Conservation (phyloP, 345 rosid genomes). For the Boechera divaricarpa region DNA sequence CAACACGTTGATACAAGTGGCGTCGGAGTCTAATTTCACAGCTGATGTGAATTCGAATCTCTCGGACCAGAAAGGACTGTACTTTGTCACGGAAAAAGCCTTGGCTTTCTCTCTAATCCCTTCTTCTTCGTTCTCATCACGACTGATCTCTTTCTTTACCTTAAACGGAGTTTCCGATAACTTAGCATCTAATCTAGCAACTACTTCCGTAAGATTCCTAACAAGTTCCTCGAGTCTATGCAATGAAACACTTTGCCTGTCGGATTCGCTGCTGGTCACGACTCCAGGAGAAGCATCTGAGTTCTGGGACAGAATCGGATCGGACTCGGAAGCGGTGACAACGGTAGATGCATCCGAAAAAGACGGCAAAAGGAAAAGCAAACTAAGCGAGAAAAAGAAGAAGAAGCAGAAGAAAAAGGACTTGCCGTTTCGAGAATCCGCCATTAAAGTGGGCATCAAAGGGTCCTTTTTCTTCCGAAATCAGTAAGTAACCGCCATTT, state of each 20-base stretch:
- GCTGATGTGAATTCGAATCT: slow-evolving; percentile 85
- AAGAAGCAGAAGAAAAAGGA: slow-evolving; percentile 44
- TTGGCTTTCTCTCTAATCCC: slow-evolving; percentile 47
- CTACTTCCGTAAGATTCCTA: slow-evolving; percentile 70
- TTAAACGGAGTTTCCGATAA: slow-evolving; percentile 48
- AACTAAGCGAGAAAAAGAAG: slow-evolving; percentile 31
- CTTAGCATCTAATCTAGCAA: slow-evolving; percentile 65
- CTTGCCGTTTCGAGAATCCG: slow-evolving; percentile 62
- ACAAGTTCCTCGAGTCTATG: slow-evolving; percentile 74
- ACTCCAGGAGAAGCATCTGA: slow-evolving; percentile 36
- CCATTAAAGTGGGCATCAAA: slow-evolving; percentile 51
- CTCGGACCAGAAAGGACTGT: slow-evolving; percentile 88
- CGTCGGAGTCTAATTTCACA: slow-evolving; percentile 73
- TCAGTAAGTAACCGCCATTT: slow-evolving; percentile 46
- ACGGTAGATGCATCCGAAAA: slow-evolving; percentile 34
- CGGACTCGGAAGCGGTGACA: slow-evolving; percentile 45
- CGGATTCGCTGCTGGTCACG: slow-evolving; percentile 29
- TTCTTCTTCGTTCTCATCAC: slow-evolving; percentile 40
- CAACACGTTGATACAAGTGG: slow-evolving; percentile 70
- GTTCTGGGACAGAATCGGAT: slow-evolving; percentile 43
- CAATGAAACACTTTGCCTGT: slow-evolving; percentile 45
- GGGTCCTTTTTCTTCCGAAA: slow-evolving; percentile 1
- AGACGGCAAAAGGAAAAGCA: slow-evolving; percentile 51
- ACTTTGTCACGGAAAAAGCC: slow-evolving; percentile 64
- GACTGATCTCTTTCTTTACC: slow-evolving; percentile 37